phyloP scores from a whole-genome alignment of 441 rosid genomes.

The Pelargonium citronellum region DNA sequence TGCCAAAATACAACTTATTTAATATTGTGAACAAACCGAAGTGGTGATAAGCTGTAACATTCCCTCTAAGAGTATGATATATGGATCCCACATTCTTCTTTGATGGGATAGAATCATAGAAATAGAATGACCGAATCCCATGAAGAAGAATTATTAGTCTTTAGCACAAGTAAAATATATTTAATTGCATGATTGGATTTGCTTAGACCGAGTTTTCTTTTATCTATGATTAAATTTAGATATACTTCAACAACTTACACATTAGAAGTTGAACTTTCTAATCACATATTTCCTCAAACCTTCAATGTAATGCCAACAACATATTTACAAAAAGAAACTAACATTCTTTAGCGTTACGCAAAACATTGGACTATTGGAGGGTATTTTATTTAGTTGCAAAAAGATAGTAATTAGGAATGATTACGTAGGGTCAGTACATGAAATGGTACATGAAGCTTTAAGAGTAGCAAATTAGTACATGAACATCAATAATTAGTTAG shows the following conservation, averaged over 20 bases:
- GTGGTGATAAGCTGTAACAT: slow-evolving; percentile 1
- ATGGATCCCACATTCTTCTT: slow-evolving; percentile 1
- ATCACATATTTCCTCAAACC: neutral
- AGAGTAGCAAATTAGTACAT: no score
- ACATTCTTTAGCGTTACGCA: neutral
- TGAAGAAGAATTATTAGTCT: neutral
- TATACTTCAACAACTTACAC: neutral
- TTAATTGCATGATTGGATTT: neutral
- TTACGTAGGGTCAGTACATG: neutral
- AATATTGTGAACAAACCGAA: neutral
- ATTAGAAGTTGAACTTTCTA: neutral
- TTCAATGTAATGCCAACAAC: neutral
- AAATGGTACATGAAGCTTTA: neutral
- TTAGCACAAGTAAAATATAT: slow-evolving; percentile 1
- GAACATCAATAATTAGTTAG: no score
- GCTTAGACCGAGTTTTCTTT: neutral
- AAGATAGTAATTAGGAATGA: neutral
- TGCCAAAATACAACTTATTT: neutral
- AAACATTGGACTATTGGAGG: neutral
- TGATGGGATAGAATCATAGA: neutral
- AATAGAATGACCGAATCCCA: neutral
- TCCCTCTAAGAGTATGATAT: neutral
- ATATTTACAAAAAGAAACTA: neutral
- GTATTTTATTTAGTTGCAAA: neutral
- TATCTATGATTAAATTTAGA: neutral